Evolutionary conservation across 306 rosid genomes (phyloP), one percentile per base, ranked within the genome.

Genomic region (Pyrus pyrifolia): DNA sequence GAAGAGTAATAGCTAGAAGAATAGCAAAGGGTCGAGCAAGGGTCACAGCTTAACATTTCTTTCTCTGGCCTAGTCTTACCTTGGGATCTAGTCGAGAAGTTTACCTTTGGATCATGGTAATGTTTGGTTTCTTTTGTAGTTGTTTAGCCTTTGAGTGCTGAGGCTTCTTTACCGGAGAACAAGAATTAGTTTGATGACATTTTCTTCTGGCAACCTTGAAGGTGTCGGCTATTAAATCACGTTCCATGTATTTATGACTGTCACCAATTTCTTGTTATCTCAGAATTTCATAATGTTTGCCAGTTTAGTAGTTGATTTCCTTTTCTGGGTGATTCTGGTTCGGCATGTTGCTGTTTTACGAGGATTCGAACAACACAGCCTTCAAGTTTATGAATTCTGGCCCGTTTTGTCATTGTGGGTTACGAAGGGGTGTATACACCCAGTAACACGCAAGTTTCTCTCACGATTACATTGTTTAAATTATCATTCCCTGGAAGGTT

Each of bases 1-100:
- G 91, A 68, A 92, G 70, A 83, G 97, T 95, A 45, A 95, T 92
- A 77, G 96, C 96, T 60, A 89, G 93, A 78, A 92, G 99, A 82
- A 84, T 95, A 73, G 97, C 97, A 0, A 92, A 95, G 76, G 97
- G 97, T 63, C 85, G 99, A 46, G 82, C 80, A 59, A 92, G 97
- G 84, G 85, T 95, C 71, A 95, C 99, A 8, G 99, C 97, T 67
- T 95, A 92, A 87, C 53, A 30, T 83, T 25, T 46, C 64, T 78
- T 81, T 71, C 71, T 25, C 45, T 61, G 68, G 71, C 77, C 19
- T 15, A 46, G 53, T 12, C 63, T 23, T 65, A 23, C 55, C 66
- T 29, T 62, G 13, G 51, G 65, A 79, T 75, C 81, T 74, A 79
- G 58, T 15, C 65, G 52, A 57, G 78, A 74, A 82, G 40, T 68